A percentile compares a stretch with the other conserved stretches of the same genome.
Conservation (phyloP, 23 red algal genomes). For the Gracilaria domingensis region DNA sequence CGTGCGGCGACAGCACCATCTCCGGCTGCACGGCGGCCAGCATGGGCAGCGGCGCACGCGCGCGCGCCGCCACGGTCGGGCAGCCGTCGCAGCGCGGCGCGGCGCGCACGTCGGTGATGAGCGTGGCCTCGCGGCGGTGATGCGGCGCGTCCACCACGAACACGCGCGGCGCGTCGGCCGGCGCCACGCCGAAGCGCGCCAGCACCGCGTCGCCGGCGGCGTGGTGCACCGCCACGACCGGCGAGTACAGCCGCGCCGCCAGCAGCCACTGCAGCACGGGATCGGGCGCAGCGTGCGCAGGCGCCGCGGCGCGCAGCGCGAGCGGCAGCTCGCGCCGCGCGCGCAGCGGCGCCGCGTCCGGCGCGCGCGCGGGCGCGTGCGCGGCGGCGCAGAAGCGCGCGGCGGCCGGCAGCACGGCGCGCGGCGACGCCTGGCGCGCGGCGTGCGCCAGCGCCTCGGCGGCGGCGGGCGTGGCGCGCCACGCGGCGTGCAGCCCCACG, state of each 20-base stretch:
- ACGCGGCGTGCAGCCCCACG: conserved; percentile 11
- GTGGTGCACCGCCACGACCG: neutral
- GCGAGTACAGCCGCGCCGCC: neutral
- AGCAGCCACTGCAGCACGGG: conserved; percentile 22
- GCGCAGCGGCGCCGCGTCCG: neutral
- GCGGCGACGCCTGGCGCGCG: neutral
- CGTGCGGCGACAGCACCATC: conserved; percentile 18
- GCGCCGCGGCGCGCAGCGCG: neutral
- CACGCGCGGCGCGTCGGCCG: neutral
- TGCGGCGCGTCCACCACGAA: neutral
- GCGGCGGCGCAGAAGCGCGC: too few relatives aligned
- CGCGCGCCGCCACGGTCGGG: neutral
- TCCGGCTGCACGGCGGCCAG: neutral
- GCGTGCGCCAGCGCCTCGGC: neutral
- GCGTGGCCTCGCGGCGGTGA: neutral
- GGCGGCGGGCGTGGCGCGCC: neutral
- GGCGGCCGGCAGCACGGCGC: too few relatives aligned
- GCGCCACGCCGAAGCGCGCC: neutral
- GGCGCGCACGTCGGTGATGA: neutral
- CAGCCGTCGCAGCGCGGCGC: neutral
- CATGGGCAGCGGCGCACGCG: neutral
- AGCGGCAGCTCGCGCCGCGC: neutral
- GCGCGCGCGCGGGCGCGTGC: neutral
- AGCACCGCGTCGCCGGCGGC: conserved; percentile 4
- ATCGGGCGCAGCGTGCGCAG: neutral